phyloP scores from a whole-genome alignment of 2,329 filamentous ascomycete species.

The Rhexocercosporidium sp. region DNA sequence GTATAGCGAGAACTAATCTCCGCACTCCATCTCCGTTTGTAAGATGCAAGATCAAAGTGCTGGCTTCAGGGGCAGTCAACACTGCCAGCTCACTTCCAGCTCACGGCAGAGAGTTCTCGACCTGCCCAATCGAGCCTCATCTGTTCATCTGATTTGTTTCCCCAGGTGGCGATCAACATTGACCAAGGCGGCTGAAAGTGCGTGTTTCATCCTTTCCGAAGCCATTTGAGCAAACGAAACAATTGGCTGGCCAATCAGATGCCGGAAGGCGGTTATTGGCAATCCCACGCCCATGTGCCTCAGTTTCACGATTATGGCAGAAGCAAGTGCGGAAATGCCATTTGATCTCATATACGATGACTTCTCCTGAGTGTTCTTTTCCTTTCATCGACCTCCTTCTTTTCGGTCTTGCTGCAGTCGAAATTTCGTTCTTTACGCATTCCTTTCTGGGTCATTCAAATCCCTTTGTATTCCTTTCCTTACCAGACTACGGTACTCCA shows the following conservation, averaged over 20 bases:
- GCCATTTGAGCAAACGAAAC: slow-evolving; percentile 10
- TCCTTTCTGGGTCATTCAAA: neutral
- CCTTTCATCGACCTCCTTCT: neutral
- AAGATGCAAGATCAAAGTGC: neutral
- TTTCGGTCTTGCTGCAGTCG: neutral
- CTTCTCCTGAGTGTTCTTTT: no score
- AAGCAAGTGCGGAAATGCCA: slow-evolving; percentile 5
- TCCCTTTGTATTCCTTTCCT: neutral
- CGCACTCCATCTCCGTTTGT: neutral
- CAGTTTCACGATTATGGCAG: slow-evolving; percentile 7
- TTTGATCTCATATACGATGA: neutral
- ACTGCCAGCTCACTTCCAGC: neutral
- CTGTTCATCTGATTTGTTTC: neutral
- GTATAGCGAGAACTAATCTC: neutral
- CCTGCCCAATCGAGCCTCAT: neutral
- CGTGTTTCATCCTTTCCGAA: slow-evolving; percentile 5
- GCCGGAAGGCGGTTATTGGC: neutral
- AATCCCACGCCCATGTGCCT: neutral
- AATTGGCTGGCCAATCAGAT: neutral
- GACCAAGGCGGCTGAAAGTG: neutral
- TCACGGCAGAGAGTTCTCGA: neutral
- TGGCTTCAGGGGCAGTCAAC: neutral
- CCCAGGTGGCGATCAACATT: slow-evolving; percentile 1
- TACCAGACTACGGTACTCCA: neutral
- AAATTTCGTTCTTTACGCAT: neutral